A percentile compares a stretch with the other conserved stretches of the same genome.
These are phyloP conservation scores for Nicotiana rustica DNA, from an alignment of 305 asterid species.

Conservation along the genomic window DNA sequence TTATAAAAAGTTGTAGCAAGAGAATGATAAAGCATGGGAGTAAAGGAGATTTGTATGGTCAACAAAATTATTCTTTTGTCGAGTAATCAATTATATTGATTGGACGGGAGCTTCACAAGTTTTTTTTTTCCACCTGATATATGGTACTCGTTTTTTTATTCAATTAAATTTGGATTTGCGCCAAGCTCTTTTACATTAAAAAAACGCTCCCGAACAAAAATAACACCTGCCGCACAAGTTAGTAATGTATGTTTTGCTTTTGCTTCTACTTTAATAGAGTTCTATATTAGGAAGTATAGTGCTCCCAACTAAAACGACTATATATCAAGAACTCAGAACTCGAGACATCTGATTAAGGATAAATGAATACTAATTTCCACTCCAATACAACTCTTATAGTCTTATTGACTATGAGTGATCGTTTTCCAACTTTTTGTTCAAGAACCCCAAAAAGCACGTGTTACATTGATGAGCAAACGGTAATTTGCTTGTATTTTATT, in stretches of 20 bases:
- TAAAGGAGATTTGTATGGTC: background rate
- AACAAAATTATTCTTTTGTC: conserved; percentile 14
- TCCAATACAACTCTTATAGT: no score
- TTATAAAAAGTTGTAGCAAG: background rate
- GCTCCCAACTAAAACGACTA: no score
- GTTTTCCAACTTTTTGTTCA: background rate
- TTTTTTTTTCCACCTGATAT: no score
- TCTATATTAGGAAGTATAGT: no score
- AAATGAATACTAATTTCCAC: no score
- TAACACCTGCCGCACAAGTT: background rate
- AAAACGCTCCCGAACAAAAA: no score
- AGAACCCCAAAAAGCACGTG: background rate
- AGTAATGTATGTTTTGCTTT: conserved; percentile 8
- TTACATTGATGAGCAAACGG: background rate
- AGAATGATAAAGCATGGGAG: conserved; percentile 23
- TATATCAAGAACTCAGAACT: no score
- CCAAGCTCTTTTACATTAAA: no score
- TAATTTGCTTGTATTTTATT: background rate
- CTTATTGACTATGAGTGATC: no score
- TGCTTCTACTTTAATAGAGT: conserved; percentile 2
- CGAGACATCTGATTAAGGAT: no score
- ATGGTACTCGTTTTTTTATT: no score
- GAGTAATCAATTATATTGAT: conserved; percentile 19
- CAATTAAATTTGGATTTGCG: no score
- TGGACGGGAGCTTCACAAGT: background rate